These are phyloP conservation scores for Erodium trifolium DNA, from an alignment of 441 rosid species.

Conservation along the genomic window DNA sequence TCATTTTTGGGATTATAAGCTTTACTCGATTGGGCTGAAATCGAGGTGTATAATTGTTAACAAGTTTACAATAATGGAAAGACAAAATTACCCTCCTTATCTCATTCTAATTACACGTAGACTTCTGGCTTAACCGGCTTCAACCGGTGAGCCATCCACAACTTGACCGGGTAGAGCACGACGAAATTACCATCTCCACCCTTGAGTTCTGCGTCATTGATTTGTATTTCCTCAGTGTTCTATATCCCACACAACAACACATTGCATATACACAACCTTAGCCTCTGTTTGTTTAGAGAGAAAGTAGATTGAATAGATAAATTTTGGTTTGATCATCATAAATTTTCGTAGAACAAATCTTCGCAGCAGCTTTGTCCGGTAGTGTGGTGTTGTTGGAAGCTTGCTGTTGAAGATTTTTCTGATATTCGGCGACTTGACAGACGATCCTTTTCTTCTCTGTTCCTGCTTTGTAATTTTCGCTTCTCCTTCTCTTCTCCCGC, in stretches of 20 bases:
- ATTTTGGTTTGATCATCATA: not conserved
- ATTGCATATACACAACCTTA: conserved; percentile 3
- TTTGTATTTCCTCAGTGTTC: conserved; percentile 2
- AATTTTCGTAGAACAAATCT: conserved; percentile 8
- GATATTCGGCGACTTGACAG: conserved; percentile 20
- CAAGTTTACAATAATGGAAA: not conserved
- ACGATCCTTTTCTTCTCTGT: conserved; percentile 19
- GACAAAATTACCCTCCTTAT: not conserved
- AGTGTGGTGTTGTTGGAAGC: conserved; percentile 8
- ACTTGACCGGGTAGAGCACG: conserved; percentile 37
- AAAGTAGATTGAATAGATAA: not conserved
- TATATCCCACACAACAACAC: conserved; percentile 15
- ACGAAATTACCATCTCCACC: conserved; percentile 26
- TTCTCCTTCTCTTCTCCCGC: conserved; percentile 13
- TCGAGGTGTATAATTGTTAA: too few species aligned
- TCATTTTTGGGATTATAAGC: not conserved
- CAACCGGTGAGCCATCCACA: conserved; percentile 33
- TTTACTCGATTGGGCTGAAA: not conserved
- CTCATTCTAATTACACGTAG: not conserved
- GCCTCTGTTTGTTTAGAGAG: conserved; percentile 2
- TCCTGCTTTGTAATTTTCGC: conserved; percentile 24
- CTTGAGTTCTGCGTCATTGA: not conserved
- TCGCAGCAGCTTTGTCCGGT: not conserved
- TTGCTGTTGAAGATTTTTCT: conserved; percentile 19
- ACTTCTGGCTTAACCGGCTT: conserved; percentile 31